Base-by-base conservation (phyloP, 2,329 filamentous ascomycete genomes). In the Pseudogymnoascus sp. region DNA sequence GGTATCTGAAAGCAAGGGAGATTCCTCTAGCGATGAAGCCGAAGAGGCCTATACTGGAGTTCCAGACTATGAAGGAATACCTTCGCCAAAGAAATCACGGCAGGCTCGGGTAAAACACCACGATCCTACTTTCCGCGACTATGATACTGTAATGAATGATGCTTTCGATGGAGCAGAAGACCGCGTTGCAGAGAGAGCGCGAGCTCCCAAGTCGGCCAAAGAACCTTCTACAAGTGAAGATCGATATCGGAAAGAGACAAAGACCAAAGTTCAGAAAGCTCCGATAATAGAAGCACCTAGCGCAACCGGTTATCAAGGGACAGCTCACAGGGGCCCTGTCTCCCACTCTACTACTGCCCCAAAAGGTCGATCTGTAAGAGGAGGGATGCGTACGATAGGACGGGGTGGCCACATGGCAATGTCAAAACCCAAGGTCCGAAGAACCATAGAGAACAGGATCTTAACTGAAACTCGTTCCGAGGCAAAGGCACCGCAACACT, bases 11-110 rank as follows among this genome's bases (percentile, higher is more conserved):
- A 64, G 53, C 13, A 46, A 66, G 3, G 65, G 66, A 10, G 33
- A 70, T 63, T 66, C 21, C 64, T 69, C 69, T 15, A 70, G 65
- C 17, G 69, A 69, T 42, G 73, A 75, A 60, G 71, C 73, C 23
- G 65, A 62, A 15, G 68, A 69, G 21, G 19, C 42, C n/a, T 19
- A 56, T 56, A 10, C 50, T 26, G 60, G 63, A 11, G 46, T 42
- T 21, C 23, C 33, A 23, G 64, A 68, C 9, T 61, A 67, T 63
- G 63, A 44, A 56, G 50, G 50, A 56, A 56, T 56, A 35, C 17
- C 50, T 15, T 15, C 11, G 29, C 17, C 50, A 67, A 40, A 71
- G 65, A n/a, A 66, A 33, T 33, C 50, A 56, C 50, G 11, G 6
- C 29, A 56, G 15, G 5, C 29, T 33, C 29, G 26, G 50, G 50